These are phyloP conservation scores for Eucalyptus curtisii DNA, from an alignment of 345 rosid species.

Conservation along the genomic window DNA sequence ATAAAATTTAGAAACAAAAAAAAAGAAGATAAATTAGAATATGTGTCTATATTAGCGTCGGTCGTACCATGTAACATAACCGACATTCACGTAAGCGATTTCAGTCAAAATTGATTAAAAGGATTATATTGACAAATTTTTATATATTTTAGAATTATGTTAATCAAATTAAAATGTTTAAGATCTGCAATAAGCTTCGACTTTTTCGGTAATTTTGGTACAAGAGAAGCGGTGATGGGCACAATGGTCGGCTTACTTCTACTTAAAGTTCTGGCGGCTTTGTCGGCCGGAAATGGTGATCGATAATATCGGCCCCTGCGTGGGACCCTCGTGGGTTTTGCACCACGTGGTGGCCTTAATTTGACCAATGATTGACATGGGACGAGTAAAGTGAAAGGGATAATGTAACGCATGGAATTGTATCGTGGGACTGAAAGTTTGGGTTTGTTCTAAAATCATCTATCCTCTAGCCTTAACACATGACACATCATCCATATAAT, in stretches of 20 bases:
- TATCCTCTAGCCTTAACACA: no score
- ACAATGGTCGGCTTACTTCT: not conserved
- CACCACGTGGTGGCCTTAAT: not conserved
- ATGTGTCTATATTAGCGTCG: accelerated
- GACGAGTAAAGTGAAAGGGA: not conserved
- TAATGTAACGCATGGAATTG: not conserved
- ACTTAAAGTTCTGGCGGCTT: not conserved
- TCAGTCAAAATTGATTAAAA: no score
- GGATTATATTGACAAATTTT: accelerated
- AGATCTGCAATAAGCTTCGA: no score
- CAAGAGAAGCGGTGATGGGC: not conserved
- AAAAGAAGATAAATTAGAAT: accelerated
- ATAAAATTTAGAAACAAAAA: no score
- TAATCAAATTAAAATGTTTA: no score
- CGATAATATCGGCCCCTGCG: not conserved
- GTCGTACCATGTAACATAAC: accelerated
- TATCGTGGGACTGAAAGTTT: not conserved
- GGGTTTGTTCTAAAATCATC: not conserved
- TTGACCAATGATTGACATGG: not conserved
- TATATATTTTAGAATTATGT: no score
- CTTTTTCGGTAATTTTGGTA: not conserved
- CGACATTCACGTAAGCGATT: accelerated
- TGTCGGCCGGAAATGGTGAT: not conserved
- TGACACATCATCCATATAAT: not conserved
- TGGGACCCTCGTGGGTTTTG: not conserved